Evolutionary conservation across 768 basidiomycete species (phyloP).

Genomic region (Lactarius quietus): DNA sequence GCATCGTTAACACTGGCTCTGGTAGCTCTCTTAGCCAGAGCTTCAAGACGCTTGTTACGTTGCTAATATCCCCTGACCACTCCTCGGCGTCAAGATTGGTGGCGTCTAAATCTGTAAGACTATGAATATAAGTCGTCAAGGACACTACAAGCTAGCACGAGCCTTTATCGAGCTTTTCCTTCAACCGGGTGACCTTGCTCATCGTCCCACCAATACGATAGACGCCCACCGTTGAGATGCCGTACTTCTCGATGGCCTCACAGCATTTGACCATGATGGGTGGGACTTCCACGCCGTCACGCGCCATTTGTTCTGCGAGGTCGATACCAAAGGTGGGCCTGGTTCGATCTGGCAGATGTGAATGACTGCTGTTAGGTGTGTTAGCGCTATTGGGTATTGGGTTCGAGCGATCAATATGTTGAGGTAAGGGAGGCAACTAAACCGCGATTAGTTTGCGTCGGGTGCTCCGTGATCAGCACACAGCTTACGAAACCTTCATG

Average conservation of each 20-base stretch:
- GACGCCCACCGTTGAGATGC: slow-evolving; percentile 80
- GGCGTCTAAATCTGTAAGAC: slow-evolving; percentile 65
- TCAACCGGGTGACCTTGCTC: slow-evolving; percentile 79
- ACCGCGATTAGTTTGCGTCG: not conserved
- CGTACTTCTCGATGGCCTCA: slow-evolving; percentile 87
- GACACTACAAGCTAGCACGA: slow-evolving; percentile 20
- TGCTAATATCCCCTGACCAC: slow-evolving; percentile 94
- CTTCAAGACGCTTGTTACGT: slow-evolving; percentile 91
- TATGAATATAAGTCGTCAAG: not conserved
- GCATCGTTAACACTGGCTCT: slow-evolving; percentile 83
- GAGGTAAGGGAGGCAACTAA: slow-evolving; percentile 23
- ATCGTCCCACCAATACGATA: slow-evolving; percentile 92
- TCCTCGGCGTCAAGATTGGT: slow-evolving; percentile 87
- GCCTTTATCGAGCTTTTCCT: slow-evolving; percentile 86
- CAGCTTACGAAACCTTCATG: slow-evolving; percentile 94
- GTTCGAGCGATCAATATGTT: slow-evolving; percentile 49
- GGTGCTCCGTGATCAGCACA: slow-evolving; percentile 12
- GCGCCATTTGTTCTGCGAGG: slow-evolving; percentile 87
- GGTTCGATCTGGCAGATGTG: slow-evolving; percentile 51
- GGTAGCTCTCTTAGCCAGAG: slow-evolving; percentile 96
- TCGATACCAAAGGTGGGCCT: slow-evolving; percentile 91
- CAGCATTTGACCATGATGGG: slow-evolving; percentile 85
- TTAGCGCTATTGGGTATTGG: slow-evolving; percentile 46
- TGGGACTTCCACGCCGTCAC: slow-evolving; percentile 90
- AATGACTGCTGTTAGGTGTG: slow-evolving; percentile 32